These are phyloP conservation scores for Leptographium flavum DNA, from an alignment of 2,329 filamentous ascomycete genomes.

Conservation along the genomic window DNA sequence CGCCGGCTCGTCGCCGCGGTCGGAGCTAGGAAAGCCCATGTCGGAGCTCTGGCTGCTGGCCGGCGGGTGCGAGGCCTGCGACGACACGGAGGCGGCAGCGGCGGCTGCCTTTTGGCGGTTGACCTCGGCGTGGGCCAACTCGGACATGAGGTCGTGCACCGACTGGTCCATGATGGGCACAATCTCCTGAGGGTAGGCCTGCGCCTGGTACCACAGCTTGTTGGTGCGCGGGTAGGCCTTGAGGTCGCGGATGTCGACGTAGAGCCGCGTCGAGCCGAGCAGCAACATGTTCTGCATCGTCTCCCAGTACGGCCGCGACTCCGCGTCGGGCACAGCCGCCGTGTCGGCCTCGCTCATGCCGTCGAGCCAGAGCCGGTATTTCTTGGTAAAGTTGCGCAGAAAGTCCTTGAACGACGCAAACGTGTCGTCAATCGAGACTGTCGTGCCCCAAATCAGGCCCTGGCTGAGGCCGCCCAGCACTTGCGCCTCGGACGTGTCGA, in stretches of 20 bases:
- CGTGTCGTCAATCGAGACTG: slow-evolving; percentile 83
- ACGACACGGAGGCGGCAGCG: background rate
- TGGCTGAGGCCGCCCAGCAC: slow-evolving; percentile 68
- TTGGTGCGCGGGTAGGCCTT: slow-evolving; percentile 84
- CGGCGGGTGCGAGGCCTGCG: background rate
- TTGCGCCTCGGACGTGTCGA: slow-evolving; percentile 84
- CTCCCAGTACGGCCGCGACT: slow-evolving; percentile 69
- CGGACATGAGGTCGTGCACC: slow-evolving; percentile 85
- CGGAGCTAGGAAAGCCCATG: slow-evolving; percentile 66
- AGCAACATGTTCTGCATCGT: slow-evolving; percentile 85
- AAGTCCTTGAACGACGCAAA: slow-evolving; percentile 85
- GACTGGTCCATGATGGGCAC: slow-evolving; percentile 93
- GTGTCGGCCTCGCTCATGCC: slow-evolving; percentile 69
- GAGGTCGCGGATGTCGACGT: slow-evolving; percentile 77
- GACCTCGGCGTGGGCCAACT: slow-evolving; percentile 71
- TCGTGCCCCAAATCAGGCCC: slow-evolving; percentile 91
- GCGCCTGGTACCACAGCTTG: slow-evolving; percentile 91
- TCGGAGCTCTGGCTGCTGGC: slow-evolving; percentile 47
- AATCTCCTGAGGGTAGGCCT: slow-evolving; percentile 90
- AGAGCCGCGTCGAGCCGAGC: slow-evolving; percentile 69
- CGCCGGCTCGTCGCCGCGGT: slow-evolving; percentile 42
- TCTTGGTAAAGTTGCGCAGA: slow-evolving; percentile 76
- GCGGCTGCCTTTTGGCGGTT: slow-evolving; percentile 44
- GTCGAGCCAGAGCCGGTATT: slow-evolving; percentile 86
- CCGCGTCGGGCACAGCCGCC: slow-evolving; percentile 52